Evolutionary conservation across 2,329 filamentous ascomycete genomes (phyloP).

Genomic region (Paracoccidioides lutzii): DNA sequence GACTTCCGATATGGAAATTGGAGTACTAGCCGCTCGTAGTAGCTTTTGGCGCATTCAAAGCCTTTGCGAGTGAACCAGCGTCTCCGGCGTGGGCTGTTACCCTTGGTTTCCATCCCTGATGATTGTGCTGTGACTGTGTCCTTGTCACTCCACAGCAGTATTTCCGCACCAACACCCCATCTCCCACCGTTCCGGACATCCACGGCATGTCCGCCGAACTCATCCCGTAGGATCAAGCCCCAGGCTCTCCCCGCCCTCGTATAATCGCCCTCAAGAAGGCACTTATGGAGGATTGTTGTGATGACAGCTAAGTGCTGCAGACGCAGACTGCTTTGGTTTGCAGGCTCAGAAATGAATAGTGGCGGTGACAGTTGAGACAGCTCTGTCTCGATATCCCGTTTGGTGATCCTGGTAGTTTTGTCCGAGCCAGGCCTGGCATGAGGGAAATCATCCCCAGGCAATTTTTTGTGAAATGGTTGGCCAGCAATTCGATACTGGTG

Average conservation of each 20-base stretch:
- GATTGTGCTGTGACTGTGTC: neutral
- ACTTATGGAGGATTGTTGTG: constrained; percentile 57
- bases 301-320: constrained; percentile 52
- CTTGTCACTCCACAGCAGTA: constrained; percentile 51
- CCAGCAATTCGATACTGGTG: constrained; percentile 33
- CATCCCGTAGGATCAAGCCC: constrained; percentile 56
- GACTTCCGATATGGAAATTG: constrained; percentile 59
- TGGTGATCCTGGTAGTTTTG: constrained; percentile 6
- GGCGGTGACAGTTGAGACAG: constrained; percentile 23
- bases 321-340: constrained; percentile 26
- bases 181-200: constrained; percentile 57
- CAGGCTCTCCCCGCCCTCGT: constrained; percentile 60
- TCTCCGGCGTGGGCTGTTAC: neutral
- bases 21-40: constrained; percentile 66
- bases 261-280: constrained; percentile 58
- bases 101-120: neutral
- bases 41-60: constrained; percentile 48
- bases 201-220: constrained; percentile 42
- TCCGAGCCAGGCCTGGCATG: constrained; percentile 20
- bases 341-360: constrained; percentile 22
- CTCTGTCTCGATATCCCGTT: constrained; percentile 14
- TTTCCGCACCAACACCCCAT: constrained; percentile 77
- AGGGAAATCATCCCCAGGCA: constrained; percentile 31
- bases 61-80: constrained; percentile 35
- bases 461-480: constrained; percentile 24